These are phyloP conservation scores for Ajuga chamaepitys DNA, from an alignment of 257 asterid species.

Conservation along the genomic window DNA sequence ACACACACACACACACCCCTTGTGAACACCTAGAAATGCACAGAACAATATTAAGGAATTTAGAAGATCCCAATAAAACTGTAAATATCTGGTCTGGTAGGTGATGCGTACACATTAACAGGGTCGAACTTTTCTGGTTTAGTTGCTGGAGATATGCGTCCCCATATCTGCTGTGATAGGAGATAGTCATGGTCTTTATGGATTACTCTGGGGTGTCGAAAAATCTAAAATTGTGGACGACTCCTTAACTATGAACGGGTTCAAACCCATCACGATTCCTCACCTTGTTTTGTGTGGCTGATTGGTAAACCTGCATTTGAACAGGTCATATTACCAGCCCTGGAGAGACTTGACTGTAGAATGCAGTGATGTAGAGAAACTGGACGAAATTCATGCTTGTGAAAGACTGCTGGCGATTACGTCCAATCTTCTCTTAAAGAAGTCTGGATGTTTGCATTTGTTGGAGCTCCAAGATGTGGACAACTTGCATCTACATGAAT, in stretches of 20 bases:
- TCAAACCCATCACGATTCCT: background rate
- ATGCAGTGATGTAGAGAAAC: slow-evolving; percentile 23
- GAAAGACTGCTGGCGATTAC: slow-evolving; percentile 48
- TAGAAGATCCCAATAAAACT: too few relatives aligned
- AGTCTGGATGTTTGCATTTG: slow-evolving; percentile 28
- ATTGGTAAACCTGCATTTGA: background rate
- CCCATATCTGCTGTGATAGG: too few relatives aligned
- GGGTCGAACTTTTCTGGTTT: too few relatives aligned
- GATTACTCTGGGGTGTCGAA: too few relatives aligned
- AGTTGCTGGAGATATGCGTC: too few relatives aligned
- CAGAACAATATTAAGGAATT: background rate
- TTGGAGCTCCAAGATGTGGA: slow-evolving; percentile 34
- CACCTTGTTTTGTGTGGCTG: background rate
- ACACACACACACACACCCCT: background rate
- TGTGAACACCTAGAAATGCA: background rate
- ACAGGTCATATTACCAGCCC: slow-evolving; percentile 76
- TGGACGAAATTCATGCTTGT: slow-evolving; percentile 72
- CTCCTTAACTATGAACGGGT: background rate
- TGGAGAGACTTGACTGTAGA: slow-evolving; percentile 56
- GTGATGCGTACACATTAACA: too few relatives aligned
- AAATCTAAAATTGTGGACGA: background rate
- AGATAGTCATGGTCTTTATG: too few relatives aligned
- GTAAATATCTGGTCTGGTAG: too few relatives aligned
- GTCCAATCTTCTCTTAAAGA: slow-evolving; percentile 38
- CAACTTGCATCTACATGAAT: slow-evolving; percentile 37